Conservation (phyloP, 1,284 basidiomycete species). For the Hemileia vastatrix region DNA sequence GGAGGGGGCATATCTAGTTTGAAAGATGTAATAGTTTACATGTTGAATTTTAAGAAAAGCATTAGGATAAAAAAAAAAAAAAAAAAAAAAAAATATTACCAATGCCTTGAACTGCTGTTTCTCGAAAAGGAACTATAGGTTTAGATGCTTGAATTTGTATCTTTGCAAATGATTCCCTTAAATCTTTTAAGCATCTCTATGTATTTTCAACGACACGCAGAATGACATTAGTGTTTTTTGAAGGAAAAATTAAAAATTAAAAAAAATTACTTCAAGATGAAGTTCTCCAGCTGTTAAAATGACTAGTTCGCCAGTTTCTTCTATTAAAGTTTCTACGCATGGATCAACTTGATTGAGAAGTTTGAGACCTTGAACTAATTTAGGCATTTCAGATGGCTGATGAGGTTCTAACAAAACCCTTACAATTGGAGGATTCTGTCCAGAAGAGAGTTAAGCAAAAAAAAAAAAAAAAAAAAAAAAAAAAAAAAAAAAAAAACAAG, state of each 20-base stretch:
- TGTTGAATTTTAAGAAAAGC: slow-evolving; percentile 5
- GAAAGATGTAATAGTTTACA: neutral
- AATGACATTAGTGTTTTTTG: slow-evolving; percentile 3
- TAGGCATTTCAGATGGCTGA: slow-evolving; percentile 69
- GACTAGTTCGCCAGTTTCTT: slow-evolving; percentile 94
- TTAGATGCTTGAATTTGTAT: slow-evolving; percentile 87
- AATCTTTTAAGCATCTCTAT: slow-evolving; percentile 85
- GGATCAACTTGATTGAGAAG: slow-evolving; percentile 92
- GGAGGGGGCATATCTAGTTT: slow-evolving; percentile 70
- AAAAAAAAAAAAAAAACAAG: neutral
- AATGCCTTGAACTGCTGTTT: slow-evolving; percentile 72
- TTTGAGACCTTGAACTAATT: slow-evolving; percentile 75
- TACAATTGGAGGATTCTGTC: slow-evolving; percentile 35
- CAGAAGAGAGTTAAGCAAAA: neutral
- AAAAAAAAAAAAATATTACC: slow-evolving; percentile 49
- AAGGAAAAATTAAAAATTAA: neutral
- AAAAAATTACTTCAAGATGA: slow-evolving; percentile 67
- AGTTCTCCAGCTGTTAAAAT: slow-evolving; percentile 93
- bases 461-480: neutral
- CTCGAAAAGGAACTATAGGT: slow-evolving; percentile 94
- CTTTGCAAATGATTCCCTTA: slow-evolving; percentile 86
- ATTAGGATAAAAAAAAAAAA: slow-evolving; percentile 12
- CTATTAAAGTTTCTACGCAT: slow-evolving; percentile 92
- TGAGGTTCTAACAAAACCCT: slow-evolving; percentile 26
- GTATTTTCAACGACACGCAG: slow-evolving; percentile 20